Evolutionary conservation across 83 land plant genomes (phyloP), one percentile per base, ranked within the genome.

Genomic region (Isoetes engelmannii): DNA sequence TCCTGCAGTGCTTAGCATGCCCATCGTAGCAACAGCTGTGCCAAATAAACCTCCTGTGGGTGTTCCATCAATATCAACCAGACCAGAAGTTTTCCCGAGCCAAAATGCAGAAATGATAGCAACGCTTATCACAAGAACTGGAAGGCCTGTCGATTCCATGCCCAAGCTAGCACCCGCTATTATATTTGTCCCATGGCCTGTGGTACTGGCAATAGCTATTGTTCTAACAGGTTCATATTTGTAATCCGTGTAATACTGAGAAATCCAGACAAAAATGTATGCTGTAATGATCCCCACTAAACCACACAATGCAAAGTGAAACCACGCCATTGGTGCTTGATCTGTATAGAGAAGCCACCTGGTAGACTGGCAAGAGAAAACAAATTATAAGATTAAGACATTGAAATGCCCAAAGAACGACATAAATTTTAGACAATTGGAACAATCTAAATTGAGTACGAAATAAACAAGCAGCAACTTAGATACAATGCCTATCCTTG

Each of bases 1-100:
- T 13, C 86, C 99, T 61, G 99, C 99, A 47, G 99, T 91, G 65
- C 97, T 88, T 28, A 95, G 87, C 99, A 95, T 95, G 59, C 99
- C 99, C 99, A 95, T 95, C 4, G 99, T 95, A 50, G 99, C 99
- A 48, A 95, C 92, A 65, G 99, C 99, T 21, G 99, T 95, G n/a
- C 99, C 99, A 84, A 95, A 95, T 47, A 95, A 79, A 17, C 97
- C 99, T 72, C 99, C 97, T 60, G 80, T 86, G 75, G 93, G 89
- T 41, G 68, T 60, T 21, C 99, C 99, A 70, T 77, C 19, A 55
- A 82, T 76, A 72, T 91, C 97, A 37, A 89, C 89, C 57, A 95
- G 87, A 12, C 99, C 99, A 5, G 97, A 95, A 5, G 94, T 88
- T 4, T 80, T 89, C 41, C 99, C 99, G 50, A 95, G 77, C 99